phyloP scores from a whole-genome alignment of 176 grass and related monocot species.

The Eremochloa ophiuroides region DNA sequence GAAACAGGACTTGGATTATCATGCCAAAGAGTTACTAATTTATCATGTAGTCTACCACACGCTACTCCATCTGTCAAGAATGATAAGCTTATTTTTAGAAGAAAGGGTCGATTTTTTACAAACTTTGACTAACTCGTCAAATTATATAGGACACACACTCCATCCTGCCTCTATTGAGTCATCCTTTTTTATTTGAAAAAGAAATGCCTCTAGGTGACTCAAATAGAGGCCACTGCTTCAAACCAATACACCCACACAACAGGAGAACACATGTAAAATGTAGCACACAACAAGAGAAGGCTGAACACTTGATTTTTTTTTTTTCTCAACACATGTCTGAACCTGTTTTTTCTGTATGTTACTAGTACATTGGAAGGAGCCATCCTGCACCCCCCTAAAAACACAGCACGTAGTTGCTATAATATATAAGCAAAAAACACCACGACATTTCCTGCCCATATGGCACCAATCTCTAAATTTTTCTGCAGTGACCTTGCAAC shows the following conservation, averaged over 20 bases:
- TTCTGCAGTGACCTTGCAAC: constrained; percentile 45
- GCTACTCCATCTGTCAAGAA: too few relatives aligned
- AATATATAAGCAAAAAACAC: constrained; percentile 40
- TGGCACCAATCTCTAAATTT: constrained; percentile 17
- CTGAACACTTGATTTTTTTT: constrained; percentile 25
- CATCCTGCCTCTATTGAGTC: too few relatives aligned
- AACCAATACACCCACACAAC: not conserved
- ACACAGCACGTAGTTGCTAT: constrained; percentile 33
- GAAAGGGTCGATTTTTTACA: too few relatives aligned
- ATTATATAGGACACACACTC: too few relatives aligned
- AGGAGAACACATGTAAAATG: not conserved
- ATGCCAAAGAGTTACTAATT: too few relatives aligned
- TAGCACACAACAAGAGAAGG: constrained; percentile 1
- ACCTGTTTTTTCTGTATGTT: constrained; percentile 34
- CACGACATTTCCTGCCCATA: constrained; percentile 22
- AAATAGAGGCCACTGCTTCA: not conserved
- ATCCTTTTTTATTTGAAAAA: too few relatives aligned
- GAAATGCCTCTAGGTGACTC: not conserved
- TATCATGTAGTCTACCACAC: too few relatives aligned
- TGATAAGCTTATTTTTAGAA: too few relatives aligned
- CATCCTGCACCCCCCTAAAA: constrained; percentile 26
- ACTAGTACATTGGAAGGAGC: constrained; percentile 43
- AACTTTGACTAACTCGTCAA: too few relatives aligned
- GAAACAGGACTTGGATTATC: too few relatives aligned
- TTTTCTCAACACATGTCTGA: constrained; percentile 32